Conservation (phyloP, 129 eudicot species). For the Escallonia rubra region DNA sequence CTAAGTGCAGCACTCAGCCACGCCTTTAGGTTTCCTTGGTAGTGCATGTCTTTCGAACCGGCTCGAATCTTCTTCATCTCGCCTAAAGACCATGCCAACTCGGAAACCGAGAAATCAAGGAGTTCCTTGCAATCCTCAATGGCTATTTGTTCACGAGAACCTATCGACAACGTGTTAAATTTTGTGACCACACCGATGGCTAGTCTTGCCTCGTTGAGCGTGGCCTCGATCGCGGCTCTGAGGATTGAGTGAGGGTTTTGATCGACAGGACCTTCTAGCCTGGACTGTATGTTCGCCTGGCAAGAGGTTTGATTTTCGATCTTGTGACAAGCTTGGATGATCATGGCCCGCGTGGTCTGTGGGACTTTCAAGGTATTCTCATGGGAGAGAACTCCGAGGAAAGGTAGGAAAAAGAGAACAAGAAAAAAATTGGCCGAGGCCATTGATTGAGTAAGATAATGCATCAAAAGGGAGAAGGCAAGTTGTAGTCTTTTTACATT, state of each 20-base stretch:
- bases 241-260: constrained; percentile 47
- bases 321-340: constrained; percentile 59
- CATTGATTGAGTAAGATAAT: constrained; percentile 19
- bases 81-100: constrained; percentile 65
- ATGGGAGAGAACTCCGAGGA: constrained; percentile 23
- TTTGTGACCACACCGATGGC: constrained; percentile 55
- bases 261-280: constrained; percentile 14
- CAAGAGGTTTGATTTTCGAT: constrained; percentile 48
- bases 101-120: constrained; percentile 84
- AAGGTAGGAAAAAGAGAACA: constrained; percentile 22
- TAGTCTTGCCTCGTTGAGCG: constrained; percentile 43
- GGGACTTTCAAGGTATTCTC: constrained; percentile 9
- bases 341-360: constrained; percentile 42
- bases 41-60: constrained; percentile 34
- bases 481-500: neutral
- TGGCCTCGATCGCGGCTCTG: constrained; percentile 59
- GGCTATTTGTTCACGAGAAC: constrained; percentile 76
- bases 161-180: constrained; percentile 53
- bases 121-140: constrained; percentile 87
- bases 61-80: constrained; percentile 63
- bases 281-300: constrained; percentile 45
- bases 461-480: neutral
- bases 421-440: constrained; percentile 11
- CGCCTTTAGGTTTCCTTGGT: constrained; percentile 63
- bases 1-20: constrained; percentile 96